Conservation (phyloP, 2,329 filamentous ascomycete genomes). For the Remersonia thermophila region DNA sequence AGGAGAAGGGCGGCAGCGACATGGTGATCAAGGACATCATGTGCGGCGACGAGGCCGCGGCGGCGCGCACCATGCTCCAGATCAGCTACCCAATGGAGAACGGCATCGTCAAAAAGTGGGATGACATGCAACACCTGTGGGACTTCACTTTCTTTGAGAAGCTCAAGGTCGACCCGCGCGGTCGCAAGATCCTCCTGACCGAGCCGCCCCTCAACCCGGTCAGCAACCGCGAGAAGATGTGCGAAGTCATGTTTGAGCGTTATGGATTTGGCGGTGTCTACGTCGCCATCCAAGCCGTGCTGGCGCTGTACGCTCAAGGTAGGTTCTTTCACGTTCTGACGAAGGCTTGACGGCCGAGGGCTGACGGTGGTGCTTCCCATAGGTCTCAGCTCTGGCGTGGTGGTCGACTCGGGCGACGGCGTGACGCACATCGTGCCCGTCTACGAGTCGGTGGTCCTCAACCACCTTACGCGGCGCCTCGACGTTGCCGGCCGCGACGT, state of each 20-base stretch:
- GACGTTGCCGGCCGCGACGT: slow-evolving; percentile 96
- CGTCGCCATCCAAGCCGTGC: slow-evolving; percentile 35
- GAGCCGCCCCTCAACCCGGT: slow-evolving; percentile 97
- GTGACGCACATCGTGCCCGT: slow-evolving; percentile 98
- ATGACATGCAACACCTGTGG: slow-evolving; percentile 99
- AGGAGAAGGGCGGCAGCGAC: slow-evolving; percentile 58
- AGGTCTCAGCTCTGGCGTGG: slow-evolving; percentile 87
- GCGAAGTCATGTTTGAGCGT: slow-evolving; percentile 96
- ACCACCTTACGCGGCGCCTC: slow-evolving; percentile 85
- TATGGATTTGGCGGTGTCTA: slow-evolving; percentile 85
- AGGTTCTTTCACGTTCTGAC: too few species aligned
- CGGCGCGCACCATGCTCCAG: slow-evolving; percentile 91
- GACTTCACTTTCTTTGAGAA: slow-evolving; percentile 98
- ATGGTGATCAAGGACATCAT: slow-evolving; percentile 91
- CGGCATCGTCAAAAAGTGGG: slow-evolving; percentile 98
- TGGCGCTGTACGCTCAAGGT: slow-evolving; percentile 95
- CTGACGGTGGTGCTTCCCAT: background rate
- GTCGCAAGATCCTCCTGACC: slow-evolving; percentile 84
- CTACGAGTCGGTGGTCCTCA: slow-evolving; percentile 94
- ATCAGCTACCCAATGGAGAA: slow-evolving; percentile 99
- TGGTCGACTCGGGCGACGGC: slow-evolving; percentile 95
- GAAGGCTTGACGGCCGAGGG: background rate
- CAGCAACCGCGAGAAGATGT: slow-evolving; percentile 95
- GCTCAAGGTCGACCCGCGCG: slow-evolving; percentile 80
- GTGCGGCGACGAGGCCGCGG: slow-evolving; percentile 96